Base-by-base conservation (phyloP, 768 basidiomycete genomes). In the Hortiboletus flavorubellus region DNA sequence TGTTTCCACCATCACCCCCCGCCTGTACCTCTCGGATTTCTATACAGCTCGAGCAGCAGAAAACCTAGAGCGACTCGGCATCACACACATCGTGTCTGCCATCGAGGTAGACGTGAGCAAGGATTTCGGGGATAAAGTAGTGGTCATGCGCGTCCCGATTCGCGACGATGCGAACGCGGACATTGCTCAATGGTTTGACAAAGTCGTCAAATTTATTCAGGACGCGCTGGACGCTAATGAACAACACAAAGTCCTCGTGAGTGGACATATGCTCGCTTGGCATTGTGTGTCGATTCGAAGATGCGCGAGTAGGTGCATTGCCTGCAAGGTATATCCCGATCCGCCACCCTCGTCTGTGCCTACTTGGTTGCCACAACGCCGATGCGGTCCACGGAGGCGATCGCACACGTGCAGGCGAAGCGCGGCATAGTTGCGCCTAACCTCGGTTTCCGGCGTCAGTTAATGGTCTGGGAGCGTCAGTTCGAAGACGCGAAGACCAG, bases 51-150 rank as follows among this genome's bases (percentile, higher is more conserved):
- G 67, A 26, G 70, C 82, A 63, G 67, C 66, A 11, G 73, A 75
- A 5, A 75, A 76, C 53, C 73, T 89, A n/a, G 54, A 60, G 11
- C 70, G 69, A 21, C 78, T 89, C 7, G 85, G 86, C 12, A 81
- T 90, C 59, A 91, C 89, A 1, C 90, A 91, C 71, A 73, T 91
- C 56, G 69, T 91, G 29, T 86, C 84, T 26, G 78, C 85, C 33
- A 57, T 90, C 44, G 86, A 90, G 53, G 59, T 71, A 35, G 71
- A 71, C 18, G 26, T 69, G 39, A 48, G 60, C 38, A 53, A 45
- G 43, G 59, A 60, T 10, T 68, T 73, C 21, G 64, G 62, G 9
- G 48, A 53, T 14, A 53, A 21, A 2, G 76, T 88, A 52, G 68
- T 71, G 21, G 72, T 64, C 23, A 68, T 91, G 55, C 85, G 84